Evolutionary conservation across 768 basidiomycete species (phyloP).

Genomic region (Rhizopogon rudus): DNA sequence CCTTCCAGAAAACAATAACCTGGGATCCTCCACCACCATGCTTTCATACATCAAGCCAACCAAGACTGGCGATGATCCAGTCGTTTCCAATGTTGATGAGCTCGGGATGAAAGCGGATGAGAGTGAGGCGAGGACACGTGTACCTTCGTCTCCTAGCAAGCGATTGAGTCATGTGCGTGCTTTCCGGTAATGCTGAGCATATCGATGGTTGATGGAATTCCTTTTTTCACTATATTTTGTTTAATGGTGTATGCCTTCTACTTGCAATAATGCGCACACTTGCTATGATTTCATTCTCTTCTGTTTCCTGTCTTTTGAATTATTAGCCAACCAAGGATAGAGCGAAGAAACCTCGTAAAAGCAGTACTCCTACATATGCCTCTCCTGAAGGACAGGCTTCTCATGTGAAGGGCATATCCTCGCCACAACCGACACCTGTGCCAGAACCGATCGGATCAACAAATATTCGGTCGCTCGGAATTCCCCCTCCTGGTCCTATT

Average conservation of each 20-base stretch:
- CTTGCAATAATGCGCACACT: slow-evolving; percentile 20
- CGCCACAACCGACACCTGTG: background rate
- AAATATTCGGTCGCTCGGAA: background rate
- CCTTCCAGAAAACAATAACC: slow-evolving; percentile 31
- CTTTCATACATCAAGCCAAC: slow-evolving; percentile 55
- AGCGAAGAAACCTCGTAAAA: slow-evolving; percentile 62
- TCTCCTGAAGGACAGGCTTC: background rate
- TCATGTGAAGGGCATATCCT: background rate
- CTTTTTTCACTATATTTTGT: slow-evolving; percentile 12
- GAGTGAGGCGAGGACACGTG: slow-evolving; percentile 13
- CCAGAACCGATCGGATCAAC: background rate
- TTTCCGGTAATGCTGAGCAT: slow-evolving; percentile 55
- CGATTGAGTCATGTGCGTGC: slow-evolving; percentile 86
- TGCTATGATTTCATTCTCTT: slow-evolving; percentile 12
- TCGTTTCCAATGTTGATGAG: slow-evolving; percentile 31
- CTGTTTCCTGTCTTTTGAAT: slow-evolving; percentile 7
- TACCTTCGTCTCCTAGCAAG: slow-evolving; percentile 47
- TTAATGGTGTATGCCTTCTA: slow-evolving; percentile 24
- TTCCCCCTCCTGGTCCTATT: background rate
- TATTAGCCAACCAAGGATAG: slow-evolving; percentile 70
- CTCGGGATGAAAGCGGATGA: slow-evolving; percentile 37
- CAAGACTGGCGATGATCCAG: slow-evolving; percentile 42
- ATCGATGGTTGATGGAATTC: slow-evolving; percentile 39
- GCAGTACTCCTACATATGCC: slow-evolving; percentile 14
- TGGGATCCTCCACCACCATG: slow-evolving; percentile 76